phyloP scores from a whole-genome alignment of 257 asterid species.

The Fraxinus pennsylvanica region DNA sequence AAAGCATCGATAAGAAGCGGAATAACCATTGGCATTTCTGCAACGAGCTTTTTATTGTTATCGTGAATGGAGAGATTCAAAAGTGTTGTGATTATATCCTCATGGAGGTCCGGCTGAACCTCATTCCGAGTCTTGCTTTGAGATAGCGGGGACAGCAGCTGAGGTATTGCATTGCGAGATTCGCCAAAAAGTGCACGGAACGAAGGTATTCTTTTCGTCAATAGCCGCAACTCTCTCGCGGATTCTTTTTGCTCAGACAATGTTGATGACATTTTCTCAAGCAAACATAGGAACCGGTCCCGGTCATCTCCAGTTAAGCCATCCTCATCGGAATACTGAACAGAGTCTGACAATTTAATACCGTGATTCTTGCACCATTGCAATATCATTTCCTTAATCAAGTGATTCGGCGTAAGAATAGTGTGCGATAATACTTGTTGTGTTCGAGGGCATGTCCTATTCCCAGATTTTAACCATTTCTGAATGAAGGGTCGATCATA shows the following conservation, averaged over 20 bases:
- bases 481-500: conserved; percentile 72
- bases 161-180: conserved; percentile 51
- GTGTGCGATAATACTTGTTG: conserved; percentile 87
- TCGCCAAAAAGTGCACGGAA: conserved; percentile 82
- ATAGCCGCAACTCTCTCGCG: conserved; percentile 65
- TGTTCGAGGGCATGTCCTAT: conserved; percentile 76
- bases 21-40: conserved; percentile 70
- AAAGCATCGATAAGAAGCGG: conserved; percentile 67
- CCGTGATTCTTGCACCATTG: conserved; percentile 76
- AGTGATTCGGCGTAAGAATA: conserved; percentile 68
- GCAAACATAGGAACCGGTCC: conserved; percentile 52
- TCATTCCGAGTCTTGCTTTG: conserved; percentile 23
- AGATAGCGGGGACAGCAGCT: conserved; percentile 64
- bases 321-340: conserved; percentile 43
- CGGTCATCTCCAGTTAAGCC: conserved; percentile 61
- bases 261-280: conserved; percentile 53
- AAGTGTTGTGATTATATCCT: conserved; percentile 79
- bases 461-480: conserved; percentile 82
- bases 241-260: conserved; percentile 65
- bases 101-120: conserved; percentile 61
- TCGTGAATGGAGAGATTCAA: conserved; percentile 86
- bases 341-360: conserved; percentile 52
- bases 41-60: conserved; percentile 77
- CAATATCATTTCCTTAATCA: conserved; percentile 61
- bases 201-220: conserved; percentile 74